These are phyloP conservation scores for Cylindricascospora bacillispora DNA, from an alignment of 1,139 yeast genomes.

Conservation along the genomic window DNA sequence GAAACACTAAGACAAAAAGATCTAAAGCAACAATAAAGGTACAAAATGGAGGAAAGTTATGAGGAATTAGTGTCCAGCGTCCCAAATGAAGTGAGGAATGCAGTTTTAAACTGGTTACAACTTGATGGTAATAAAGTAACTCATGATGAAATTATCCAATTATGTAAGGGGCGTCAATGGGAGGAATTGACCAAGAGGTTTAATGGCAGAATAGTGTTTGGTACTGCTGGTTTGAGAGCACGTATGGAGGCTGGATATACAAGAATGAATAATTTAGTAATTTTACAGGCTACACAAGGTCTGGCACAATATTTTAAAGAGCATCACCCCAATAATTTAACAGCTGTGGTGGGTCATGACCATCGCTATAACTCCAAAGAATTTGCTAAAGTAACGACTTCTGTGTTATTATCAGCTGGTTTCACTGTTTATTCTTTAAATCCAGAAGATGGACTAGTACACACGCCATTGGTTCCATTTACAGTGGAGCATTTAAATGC, in stretches of 20 bases:
- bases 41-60: not conserved
- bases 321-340: constrained; percentile 29
- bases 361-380: constrained; percentile 71
- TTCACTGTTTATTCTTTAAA: constrained; percentile 60
- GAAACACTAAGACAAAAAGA: too few species aligned
- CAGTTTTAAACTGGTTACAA: constrained; percentile 16
- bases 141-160: constrained; percentile 38
- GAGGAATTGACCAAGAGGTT: constrained; percentile 38
- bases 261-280: constrained; percentile 82
- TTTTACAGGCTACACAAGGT: constrained; percentile 88
- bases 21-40: too few species aligned
- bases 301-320: constrained; percentile 46
- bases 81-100: constrained; percentile 10
- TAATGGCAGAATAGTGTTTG: constrained; percentile 55
- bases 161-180: constrained; percentile 32
- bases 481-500: constrained; percentile 54
- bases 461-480: constrained; percentile 90
- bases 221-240: constrained; percentile 86
- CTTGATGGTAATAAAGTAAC: constrained; percentile 38
- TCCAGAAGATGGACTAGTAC: constrained; percentile 36
- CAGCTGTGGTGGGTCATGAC: constrained; percentile 80
- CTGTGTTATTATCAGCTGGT: constrained; percentile 57
- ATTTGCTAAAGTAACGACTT: constrained; percentile 70
- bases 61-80: constrained; percentile 1
- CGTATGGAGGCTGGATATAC: constrained; percentile 84